Conservation (phyloP, 768 basidiomycete genomes). For the Hemileccinum rubropunctum region DNA sequence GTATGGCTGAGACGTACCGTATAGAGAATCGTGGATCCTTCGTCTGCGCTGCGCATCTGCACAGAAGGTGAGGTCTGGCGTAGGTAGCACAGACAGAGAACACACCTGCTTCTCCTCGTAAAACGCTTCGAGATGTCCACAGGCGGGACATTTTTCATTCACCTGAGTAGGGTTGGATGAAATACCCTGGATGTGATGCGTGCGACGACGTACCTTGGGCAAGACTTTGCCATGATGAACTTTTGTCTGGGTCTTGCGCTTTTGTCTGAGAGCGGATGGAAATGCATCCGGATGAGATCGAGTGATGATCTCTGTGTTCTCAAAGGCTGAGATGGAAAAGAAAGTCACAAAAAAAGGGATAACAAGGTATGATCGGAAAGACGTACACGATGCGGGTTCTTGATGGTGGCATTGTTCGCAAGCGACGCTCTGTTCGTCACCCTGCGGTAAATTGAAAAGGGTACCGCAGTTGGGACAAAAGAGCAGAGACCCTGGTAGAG, state of each 20-base stretch:
- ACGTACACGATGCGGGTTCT: conserved; percentile 88
- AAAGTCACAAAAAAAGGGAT: neutral
- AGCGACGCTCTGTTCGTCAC: conserved; percentile 65
- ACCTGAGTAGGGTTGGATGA: conserved; percentile 45
- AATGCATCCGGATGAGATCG: conserved; percentile 93
- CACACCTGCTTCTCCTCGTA: conserved; percentile 86
- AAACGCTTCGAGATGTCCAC: conserved; percentile 81
- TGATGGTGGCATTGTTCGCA: conserved; percentile 89
- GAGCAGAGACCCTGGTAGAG: conserved; percentile 71
- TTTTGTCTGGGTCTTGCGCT: conserved; percentile 87
- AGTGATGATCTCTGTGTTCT: conserved; percentile 86
- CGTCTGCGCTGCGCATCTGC: conserved; percentile 86
- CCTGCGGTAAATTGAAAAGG: conserved; percentile 76
- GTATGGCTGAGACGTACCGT: conserved; percentile 55
- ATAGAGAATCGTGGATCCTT: conserved; percentile 93
- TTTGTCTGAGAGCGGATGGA: conserved; percentile 83
- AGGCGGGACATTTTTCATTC: conserved; percentile 85
- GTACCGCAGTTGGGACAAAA: conserved; percentile 96
- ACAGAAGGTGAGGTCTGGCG: neutral
- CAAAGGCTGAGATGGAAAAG: conserved; percentile 62
- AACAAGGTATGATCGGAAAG: too few species aligned
- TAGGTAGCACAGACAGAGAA: neutral
- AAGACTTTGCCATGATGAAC: conserved; percentile 67
- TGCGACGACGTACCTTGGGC: conserved; percentile 56
- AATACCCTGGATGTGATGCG: neutral